Percentiles rank a stretch among this genome's conserved stretches.
phyloP scores from a whole-genome alignment of 306 rosid genomes.

The Dryas alaskensis region DNA sequence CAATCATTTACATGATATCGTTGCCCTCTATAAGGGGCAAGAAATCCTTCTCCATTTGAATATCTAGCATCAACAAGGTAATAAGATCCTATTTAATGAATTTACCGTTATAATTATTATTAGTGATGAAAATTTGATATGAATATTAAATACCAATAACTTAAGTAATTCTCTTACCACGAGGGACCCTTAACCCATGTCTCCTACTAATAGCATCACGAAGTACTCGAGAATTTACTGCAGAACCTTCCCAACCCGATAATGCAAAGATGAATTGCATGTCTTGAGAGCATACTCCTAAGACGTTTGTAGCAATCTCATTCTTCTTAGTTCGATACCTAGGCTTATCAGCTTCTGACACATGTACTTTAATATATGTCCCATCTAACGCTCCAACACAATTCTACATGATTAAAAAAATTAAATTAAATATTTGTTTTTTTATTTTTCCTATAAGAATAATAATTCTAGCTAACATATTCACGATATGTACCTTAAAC shows the following conservation, averaged over 20 bases:
- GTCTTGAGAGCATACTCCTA: constrained; percentile 6
- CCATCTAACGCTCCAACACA: constrained; percentile 12
- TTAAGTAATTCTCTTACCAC: constrained; percentile 4
- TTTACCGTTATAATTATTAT: not conserved
- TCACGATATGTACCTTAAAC: constrained; percentile 8
- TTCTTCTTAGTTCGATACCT: not conserved
- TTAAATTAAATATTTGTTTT: not conserved
- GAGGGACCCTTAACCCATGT: constrained; percentile 5
- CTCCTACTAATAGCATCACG: not conserved
- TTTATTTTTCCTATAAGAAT: not conserved
- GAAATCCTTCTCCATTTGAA: constrained; percentile 6
- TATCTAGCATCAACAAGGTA: constrained; percentile 5
- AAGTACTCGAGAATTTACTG: not conserved
- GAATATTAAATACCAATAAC: not conserved
- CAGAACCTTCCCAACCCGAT: constrained; percentile 7
- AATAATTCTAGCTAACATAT: too few species aligned
- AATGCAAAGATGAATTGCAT: constrained; percentile 13
- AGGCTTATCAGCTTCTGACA: not conserved
- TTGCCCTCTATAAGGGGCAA: not conserved
- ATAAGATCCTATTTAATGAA: not conserved
- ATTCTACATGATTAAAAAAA: not conserved
- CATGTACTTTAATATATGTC: not conserved
- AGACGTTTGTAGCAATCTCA: constrained; percentile 15
- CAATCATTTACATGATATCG: constrained; percentile 2
- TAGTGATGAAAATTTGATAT: not conserved